Base-by-base conservation (phyloP, 1,284 basidiomycete genomes). In the Moniliophthora roreri region DNA sequence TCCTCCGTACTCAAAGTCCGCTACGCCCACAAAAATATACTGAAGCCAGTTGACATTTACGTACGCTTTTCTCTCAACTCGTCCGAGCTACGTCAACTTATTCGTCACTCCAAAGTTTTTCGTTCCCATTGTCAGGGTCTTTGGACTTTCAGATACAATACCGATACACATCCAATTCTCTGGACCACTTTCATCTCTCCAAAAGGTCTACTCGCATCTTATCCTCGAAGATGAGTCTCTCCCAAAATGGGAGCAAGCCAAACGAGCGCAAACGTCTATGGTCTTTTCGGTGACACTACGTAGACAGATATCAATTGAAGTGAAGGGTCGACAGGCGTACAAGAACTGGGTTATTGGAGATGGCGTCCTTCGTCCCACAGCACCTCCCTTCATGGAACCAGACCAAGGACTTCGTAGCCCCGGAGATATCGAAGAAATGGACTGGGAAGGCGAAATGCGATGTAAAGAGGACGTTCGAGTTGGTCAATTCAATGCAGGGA, bases 121-220 rank as follows among this genome's bases (percentile, higher is more conserved):
- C 50, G 48, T 66, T 32, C 65, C 65, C 10, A 45, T 50, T 10
- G 62, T 58, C 20, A 61, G 60, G 48, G 62, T 60, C 21, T 67
- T 64, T 51, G 64, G 58, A 8, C 44, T 67, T 8, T 55, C 58
- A 3, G 64, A 67, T 48, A 54, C 40, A n/a, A 63, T 67, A 23
- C 64, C 65, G 7, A 62, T 64, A 38, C 64, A 67, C 40, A 45
- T 67, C 36, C 65, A 65, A 46, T 50, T 65, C 5, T 51, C 58
- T 16, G 64, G 61, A n/a, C 51, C 63, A 13, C 48, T 63, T 13
- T 26, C 58, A 1, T 62, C 62, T 15, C 49, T 67, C 2, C 59
- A 58, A 8, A 54, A 55, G 35, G 60, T 67, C 38, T 41, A 63
- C 16, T 58, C 62, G 21, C 45, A 52, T 21, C 28, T 32, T 11